phyloP scores from a whole-genome alignment of 2,329 filamentous ascomycete species.

The Microsporum ferrugineum region DNA sequence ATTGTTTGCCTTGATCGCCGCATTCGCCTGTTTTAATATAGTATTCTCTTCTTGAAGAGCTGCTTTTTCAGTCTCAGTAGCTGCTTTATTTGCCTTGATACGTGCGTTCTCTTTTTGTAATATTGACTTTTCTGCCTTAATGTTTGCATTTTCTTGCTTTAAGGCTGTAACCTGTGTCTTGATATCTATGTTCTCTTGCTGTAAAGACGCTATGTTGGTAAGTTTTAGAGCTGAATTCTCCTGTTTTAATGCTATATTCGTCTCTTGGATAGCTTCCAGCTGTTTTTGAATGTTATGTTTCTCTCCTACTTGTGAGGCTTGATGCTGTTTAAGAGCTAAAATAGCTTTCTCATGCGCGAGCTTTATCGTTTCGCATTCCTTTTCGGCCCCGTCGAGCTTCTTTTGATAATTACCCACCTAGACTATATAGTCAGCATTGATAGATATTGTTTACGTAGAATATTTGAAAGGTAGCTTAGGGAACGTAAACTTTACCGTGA shows the following conservation, averaged over 20 bases:
- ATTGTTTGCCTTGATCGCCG: neutral
- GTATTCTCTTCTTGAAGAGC: neutral
- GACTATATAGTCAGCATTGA: neutral
- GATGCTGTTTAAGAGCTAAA: slow-evolving; percentile 16
- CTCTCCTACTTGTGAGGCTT: slow-evolving; percentile 6
- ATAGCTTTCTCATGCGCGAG: slow-evolving; percentile 15
- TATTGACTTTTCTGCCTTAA: neutral
- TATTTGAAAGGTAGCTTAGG: neutral
- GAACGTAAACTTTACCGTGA: neutral
- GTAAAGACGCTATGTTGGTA: neutral
- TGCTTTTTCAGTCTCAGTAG: neutral
- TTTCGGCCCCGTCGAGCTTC: slow-evolving; percentile 18
- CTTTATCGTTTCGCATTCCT: slow-evolving; percentile 13
- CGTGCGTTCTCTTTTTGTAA: neutral
- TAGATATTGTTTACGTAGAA: neutral
- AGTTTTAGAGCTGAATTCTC: neutral
- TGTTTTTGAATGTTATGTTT: neutral
- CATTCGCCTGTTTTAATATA: neutral
- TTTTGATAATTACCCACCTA: slow-evolving; percentile 5
- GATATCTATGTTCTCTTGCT: too few species aligned
- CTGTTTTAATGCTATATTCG: neutral
- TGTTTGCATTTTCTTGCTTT: neutral
- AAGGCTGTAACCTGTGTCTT: neutral
- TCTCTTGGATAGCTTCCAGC: slow-evolving; percentile 1
- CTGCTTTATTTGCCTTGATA: neutral